Conservation (phyloP, 148 eudicot species). For the Chenopodium formosanum region DNA sequence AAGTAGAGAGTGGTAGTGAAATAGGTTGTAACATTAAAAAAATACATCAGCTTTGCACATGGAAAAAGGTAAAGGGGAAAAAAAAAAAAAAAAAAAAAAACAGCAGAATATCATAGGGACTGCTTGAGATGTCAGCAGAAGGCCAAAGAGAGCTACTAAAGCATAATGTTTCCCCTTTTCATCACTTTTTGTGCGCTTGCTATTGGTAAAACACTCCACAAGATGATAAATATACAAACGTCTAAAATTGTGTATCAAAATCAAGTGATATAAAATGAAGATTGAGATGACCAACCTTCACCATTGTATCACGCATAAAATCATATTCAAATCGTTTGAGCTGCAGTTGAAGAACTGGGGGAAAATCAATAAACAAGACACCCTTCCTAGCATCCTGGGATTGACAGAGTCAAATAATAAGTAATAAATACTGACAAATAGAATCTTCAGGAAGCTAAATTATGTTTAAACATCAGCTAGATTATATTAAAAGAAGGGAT, state of each 20-base stretch:
- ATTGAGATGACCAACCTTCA: slow-evolving; percentile 51
- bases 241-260: neutral
- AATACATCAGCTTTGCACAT: neutral
- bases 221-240: neutral
- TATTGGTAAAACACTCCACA: neutral
- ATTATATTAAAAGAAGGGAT: neutral
- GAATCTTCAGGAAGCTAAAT: neutral
- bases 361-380: slow-evolving; percentile 74
- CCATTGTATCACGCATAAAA: slow-evolving; percentile 88
- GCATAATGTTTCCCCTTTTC: neutral
- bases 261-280: slow-evolving; percentile 1
- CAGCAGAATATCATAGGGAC: neutral
- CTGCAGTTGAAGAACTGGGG: slow-evolving; percentile 85
- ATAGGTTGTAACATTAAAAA: neutral
- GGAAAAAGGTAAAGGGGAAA: too few relatives aligned
- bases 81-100: neutral
- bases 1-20: neutral
- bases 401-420: slow-evolving; percentile 11
- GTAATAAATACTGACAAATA: neutral
- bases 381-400: slow-evolving; percentile 94
- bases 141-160: neutral
- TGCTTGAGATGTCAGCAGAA: neutral
- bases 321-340: slow-evolving; percentile 88
- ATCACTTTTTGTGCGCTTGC: neutral
- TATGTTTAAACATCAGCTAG: neutral